Evolutionary conservation across 1,139 yeast genomes (phyloP).

Genomic region (Yamadazyma diospyri): DNA sequence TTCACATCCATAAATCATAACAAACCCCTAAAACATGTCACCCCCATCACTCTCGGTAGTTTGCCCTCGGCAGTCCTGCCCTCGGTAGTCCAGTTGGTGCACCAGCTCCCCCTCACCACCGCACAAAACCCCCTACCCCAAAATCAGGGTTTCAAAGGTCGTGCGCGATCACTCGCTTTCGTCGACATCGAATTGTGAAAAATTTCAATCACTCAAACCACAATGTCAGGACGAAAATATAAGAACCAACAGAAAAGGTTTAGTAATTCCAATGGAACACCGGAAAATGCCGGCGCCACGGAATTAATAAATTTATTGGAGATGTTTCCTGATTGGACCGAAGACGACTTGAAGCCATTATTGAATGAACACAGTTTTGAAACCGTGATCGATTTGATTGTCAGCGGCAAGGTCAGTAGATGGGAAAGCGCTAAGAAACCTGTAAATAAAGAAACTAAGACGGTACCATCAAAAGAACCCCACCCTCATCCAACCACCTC

Average conservation of each 20-base stretch:
- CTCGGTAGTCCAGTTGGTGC: too few species aligned
- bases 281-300: conserved; percentile 6
- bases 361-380: conserved; percentile 79
- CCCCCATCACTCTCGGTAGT: too few species aligned
- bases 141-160: too few species aligned
- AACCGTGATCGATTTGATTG: conserved; percentile 79
- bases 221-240: conserved; percentile 39
- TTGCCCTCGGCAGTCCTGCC: too few species aligned
- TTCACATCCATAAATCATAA: too few species aligned
- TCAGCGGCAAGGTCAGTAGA: conserved; percentile 68
- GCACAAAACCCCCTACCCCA: too few species aligned
- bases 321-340: conserved; percentile 93
- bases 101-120: too few species aligned
- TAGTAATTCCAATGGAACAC: conserved; percentile 21
- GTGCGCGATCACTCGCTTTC: neutral
- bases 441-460: conserved; percentile 6
- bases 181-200: conserved; percentile 5
- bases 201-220: conserved; percentile 4
- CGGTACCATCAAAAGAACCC: conserved; percentile 2
- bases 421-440: conserved; percentile 47
- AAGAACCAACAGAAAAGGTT: conserved; percentile 47
- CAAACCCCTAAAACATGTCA: too few species aligned
- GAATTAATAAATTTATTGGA: conserved; percentile 65
- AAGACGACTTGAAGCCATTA: conserved; percentile 75
- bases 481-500: conserved; percentile 3